Evolutionary conservation across 306 rosid genomes (phyloP).

Genomic region (Vigna hirtella): DNA sequence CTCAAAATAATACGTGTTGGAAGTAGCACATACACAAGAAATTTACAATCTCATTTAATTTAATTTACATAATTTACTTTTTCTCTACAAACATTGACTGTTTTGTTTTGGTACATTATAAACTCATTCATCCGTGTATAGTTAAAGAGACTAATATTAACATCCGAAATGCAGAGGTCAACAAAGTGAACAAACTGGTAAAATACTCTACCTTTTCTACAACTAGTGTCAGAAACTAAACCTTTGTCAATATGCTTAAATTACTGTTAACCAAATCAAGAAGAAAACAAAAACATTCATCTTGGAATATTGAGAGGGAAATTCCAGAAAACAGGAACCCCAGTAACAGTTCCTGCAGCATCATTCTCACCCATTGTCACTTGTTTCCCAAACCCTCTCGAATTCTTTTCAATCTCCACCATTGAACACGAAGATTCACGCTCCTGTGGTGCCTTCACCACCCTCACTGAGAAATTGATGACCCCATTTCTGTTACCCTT

Average conservation of each 20-base stretch:
- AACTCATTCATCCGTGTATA: too few relatives aligned
- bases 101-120: background rate
- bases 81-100: background rate
- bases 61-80: too few relatives aligned
- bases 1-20: too few relatives aligned
- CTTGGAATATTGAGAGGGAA: background rate
- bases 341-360: constrained; percentile 46
- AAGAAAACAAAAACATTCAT: background rate
- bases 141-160: too few relatives aligned
- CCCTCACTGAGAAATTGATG: constrained; percentile 57
- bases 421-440: background rate
- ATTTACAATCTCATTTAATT: too few relatives aligned
- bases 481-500: constrained; percentile 59
- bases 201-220: background rate
- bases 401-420: background rate
- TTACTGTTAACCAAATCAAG: background rate
- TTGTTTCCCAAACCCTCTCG: background rate
- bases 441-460: constrained; percentile 22
- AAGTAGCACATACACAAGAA: too few relatives aligned
- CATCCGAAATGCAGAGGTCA: background rate
- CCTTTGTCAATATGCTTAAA: background rate
- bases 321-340: constrained; percentile 57
- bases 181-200: background rate
- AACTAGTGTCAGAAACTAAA: background rate
- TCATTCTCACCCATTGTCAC: background rate